A percentile compares a stretch with the other conserved stretches of the same genome.
Conservation (phyloP, 371 early-diverging fungal genomes). For the Nematocida minor region DNA sequence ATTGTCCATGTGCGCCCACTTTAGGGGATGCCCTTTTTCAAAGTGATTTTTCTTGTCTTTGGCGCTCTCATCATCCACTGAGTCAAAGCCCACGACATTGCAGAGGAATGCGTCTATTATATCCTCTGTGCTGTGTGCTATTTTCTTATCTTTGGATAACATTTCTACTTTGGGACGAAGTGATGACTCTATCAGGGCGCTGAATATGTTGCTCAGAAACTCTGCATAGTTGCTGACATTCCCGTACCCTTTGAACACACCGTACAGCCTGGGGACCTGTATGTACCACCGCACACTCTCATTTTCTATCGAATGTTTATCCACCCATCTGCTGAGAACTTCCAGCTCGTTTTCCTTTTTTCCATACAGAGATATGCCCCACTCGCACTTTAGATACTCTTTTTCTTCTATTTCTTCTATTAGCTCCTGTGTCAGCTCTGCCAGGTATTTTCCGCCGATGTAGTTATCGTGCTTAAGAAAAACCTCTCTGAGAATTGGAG, state of each 20-base stretch:
- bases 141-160: not conserved
- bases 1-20: slow-evolving; percentile 73
- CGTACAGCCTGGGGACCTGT: slow-evolving; percentile 86
- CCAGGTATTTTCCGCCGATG: slow-evolving; percentile 79
- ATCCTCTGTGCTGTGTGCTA: slow-evolving; percentile 67
- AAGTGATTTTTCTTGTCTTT: slow-evolving; percentile 73
- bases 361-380: slow-evolving; percentile 65
- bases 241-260: slow-evolving; percentile 72
- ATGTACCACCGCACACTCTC: slow-evolving; percentile 87
- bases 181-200: slow-evolving; percentile 67
- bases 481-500: slow-evolving; percentile 71
- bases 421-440: slow-evolving; percentile 88
- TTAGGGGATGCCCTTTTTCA: slow-evolving; percentile 75
- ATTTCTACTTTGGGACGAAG: not conserved
- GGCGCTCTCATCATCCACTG: slow-evolving; percentile 91
- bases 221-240: slow-evolving; percentile 73
- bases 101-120: slow-evolving; percentile 80
- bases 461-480: slow-evolving; percentile 90
- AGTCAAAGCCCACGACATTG: slow-evolving; percentile 86
- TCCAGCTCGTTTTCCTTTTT: slow-evolving; percentile 77
- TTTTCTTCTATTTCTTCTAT: slow-evolving; percentile 81
- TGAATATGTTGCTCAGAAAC: slow-evolving; percentile 71
- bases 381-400: slow-evolving; percentile 63
- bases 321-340: slow-evolving; percentile 73
- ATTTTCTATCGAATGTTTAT: slow-evolving; percentile 79